A percentile compares a stretch with the other conserved stretches of the same genome.
These are phyloP conservation scores for Colletotrichum phormii DNA, from an alignment of 2,329 filamentous ascomycete genomes.

Conservation along the genomic window DNA sequence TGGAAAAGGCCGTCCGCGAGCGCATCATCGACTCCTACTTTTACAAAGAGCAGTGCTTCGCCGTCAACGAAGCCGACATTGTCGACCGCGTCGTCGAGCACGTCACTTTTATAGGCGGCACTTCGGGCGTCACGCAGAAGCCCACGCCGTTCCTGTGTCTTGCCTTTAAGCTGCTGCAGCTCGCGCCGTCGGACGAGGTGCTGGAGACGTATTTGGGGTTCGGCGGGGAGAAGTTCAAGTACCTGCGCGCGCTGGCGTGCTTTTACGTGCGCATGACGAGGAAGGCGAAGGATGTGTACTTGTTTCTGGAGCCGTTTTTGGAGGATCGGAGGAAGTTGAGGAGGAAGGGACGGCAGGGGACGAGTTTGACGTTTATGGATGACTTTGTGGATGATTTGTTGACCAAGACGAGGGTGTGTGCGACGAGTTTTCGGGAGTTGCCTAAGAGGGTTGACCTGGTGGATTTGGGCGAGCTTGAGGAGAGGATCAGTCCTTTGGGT, in stretches of 20 bases:
- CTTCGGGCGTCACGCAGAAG: conserved; percentile 84
- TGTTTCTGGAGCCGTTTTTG: conserved; percentile 83
- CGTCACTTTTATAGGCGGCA: conserved; percentile 87
- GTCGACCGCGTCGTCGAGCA: conserved; percentile 90
- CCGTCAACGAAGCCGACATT: conserved; percentile 84
- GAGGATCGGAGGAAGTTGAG: conserved; percentile 87
- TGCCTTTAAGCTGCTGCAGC: conserved; percentile 92
- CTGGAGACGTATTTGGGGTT: conserved; percentile 83
- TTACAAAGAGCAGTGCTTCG: conserved; percentile 99
- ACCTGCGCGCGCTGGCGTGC: conserved; percentile 86
- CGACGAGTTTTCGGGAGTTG: conserved; percentile 92
- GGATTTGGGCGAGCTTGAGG: conserved; percentile 88
- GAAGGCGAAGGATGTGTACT: conserved; percentile 83
- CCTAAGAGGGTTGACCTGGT: conserved; percentile 85
- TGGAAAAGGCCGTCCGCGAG: conserved; percentile 95
- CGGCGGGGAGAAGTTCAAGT: conserved; percentile 83
- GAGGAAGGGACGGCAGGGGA: conserved; percentile 79
- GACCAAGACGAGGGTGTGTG: conserved; percentile 89
- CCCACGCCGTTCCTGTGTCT: conserved; percentile 94
- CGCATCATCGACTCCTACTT: conserved; percentile 96
- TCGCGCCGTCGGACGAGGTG: conserved; percentile 83
- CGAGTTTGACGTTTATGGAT: conserved; percentile 84
- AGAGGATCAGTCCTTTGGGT: conserved; percentile 84
- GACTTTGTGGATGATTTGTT: conserved; percentile 94
- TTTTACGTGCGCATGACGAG: conserved; percentile 96